Evolutionary conservation across 768 basidiomycete species (phyloP).

Genomic region (Porphyrellus cyaneotinctus): DNA sequence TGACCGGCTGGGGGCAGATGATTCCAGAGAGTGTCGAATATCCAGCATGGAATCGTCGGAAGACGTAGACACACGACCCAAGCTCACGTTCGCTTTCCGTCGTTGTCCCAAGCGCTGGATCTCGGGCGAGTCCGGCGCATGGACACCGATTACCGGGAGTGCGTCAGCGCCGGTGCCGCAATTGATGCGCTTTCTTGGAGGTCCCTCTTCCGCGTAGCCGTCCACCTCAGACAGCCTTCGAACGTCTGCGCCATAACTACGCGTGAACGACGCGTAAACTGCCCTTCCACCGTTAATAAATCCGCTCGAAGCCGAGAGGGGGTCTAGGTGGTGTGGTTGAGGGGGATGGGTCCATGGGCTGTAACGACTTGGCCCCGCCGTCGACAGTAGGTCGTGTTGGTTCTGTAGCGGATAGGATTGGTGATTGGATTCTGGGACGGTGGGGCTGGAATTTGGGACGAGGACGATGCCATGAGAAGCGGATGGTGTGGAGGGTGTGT

Average conservation of each 20-base stretch:
- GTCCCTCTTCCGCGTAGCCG: constrained; percentile 47
- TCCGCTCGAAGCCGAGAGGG: constrained; percentile 56
- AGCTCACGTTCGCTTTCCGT: constrained; percentile 35
- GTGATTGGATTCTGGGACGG: constrained; percentile 37
- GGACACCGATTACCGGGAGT: constrained; percentile 18
- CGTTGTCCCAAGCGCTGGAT: constrained; percentile 51
- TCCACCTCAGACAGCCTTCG: constrained; percentile 39
- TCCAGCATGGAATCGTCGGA: constrained; percentile 70
- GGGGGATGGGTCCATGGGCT: constrained; percentile 37
- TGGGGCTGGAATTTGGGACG: constrained; percentile 74
- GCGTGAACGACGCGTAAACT: constrained; percentile 53
- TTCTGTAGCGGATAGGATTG: constrained; percentile 35
- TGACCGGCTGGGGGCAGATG: constrained; percentile 37
- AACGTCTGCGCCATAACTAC: constrained; percentile 34
- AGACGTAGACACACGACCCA: constrained; percentile 49
- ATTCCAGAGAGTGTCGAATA: constrained; percentile 36
- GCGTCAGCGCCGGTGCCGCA: constrained; percentile 42
- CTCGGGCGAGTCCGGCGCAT: constrained; percentile 52
- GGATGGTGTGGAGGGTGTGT: constrained; percentile 45
- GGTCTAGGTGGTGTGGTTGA: constrained; percentile 40
- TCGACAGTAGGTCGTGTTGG: constrained; percentile 41
- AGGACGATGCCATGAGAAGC: constrained; percentile 52
- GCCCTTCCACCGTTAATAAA: constrained; percentile 43
- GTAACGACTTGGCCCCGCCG: constrained; percentile 36
- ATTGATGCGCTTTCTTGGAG: constrained; percentile 69